Evolutionary conservation across 2,329 filamentous ascomycete species (phyloP).

Genomic region (Endocalyx cinctus): DNA sequence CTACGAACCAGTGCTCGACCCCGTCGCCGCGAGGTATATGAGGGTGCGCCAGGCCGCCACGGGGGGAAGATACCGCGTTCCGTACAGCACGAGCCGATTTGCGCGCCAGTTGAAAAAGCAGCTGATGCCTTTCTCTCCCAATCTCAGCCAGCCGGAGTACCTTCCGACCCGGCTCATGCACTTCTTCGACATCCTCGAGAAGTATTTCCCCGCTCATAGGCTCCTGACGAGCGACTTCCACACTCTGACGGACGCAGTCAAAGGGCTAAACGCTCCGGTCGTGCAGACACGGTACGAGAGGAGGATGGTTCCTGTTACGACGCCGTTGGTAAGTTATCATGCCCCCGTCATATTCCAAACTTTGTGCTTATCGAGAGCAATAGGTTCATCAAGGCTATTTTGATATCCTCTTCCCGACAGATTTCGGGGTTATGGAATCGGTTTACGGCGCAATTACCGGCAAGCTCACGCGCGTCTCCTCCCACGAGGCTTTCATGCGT

Average conservation of each 20-base stretch:
- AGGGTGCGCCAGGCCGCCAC: slow-evolving; percentile 77
- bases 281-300: slow-evolving; percentile 92
- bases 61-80: slow-evolving; percentile 56
- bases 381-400: slow-evolving; percentile 98
- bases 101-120: slow-evolving; percentile 60
- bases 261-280: slow-evolving; percentile 85
- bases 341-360: neutral
- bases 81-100: slow-evolving; percentile 50
- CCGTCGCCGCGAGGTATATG: slow-evolving; percentile 76
- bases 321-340: slow-evolving; percentile 67
- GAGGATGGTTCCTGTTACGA: slow-evolving; percentile 82
- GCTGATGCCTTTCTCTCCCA: slow-evolving; percentile 65
- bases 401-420: slow-evolving; percentile 96
- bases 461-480: slow-evolving; percentile 77
- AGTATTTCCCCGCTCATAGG: slow-evolving; percentile 84
- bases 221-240: slow-evolving; percentile 90
- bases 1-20: slow-evolving; percentile 76
- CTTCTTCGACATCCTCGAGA: slow-evolving; percentile 88
- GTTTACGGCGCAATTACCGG: slow-evolving; percentile 92
- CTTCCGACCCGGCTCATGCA: slow-evolving; percentile 93
- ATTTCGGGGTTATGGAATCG: slow-evolving; percentile 86
- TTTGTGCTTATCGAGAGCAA: neutral
- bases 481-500: slow-evolving; percentile 86
- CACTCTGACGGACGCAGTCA: slow-evolving; percentile 73
- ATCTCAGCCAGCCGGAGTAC: slow-evolving; percentile 82